phyloP scores from a whole-genome alignment of 2,329 filamentous ascomycete species.

The Fusarium nygamai region DNA sequence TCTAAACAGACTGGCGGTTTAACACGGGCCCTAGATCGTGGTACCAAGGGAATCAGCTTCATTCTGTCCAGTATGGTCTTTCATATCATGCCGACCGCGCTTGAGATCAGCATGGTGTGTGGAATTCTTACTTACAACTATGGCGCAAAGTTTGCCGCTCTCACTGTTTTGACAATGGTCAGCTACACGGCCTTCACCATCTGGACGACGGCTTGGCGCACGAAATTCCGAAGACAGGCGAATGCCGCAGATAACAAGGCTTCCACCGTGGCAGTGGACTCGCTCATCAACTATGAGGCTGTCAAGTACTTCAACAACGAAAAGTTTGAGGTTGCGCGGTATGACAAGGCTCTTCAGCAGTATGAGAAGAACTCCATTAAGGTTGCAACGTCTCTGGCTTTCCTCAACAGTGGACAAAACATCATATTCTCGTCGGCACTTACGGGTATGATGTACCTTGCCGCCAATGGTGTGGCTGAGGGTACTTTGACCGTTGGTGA shows the following conservation, averaged over 20 bases:
- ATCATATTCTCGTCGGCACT: slow-evolving; percentile 95
- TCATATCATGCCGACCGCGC: slow-evolving; percentile 89
- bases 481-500: slow-evolving; percentile 91
- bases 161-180: slow-evolving; percentile 90
- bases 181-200: slow-evolving; percentile 98
- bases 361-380: slow-evolving; percentile 98
- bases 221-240: slow-evolving; percentile 92
- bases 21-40: slow-evolving; percentile 92
- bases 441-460: slow-evolving; percentile 98
- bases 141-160: slow-evolving; percentile 87
- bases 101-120: slow-evolving; percentile 96
- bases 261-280: slow-evolving; percentile 95
- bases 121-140: slow-evolving; percentile 98
- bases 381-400: slow-evolving; percentile 90
- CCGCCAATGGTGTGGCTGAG: slow-evolving; percentile 84
- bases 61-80: slow-evolving; percentile 98
- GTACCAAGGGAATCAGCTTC: slow-evolving; percentile 98
- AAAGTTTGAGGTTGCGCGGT: slow-evolving; percentile 89
- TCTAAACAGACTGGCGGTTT: slow-evolving; percentile 94
- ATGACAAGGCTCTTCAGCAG: slow-evolving; percentile 84
- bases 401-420: slow-evolving; percentile 95
- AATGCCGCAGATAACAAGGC: slow-evolving; percentile 97
- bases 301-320: slow-evolving; percentile 99
- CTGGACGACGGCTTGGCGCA: slow-evolving; percentile 94
- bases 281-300: slow-evolving; percentile 97